phyloP scores from a whole-genome alignment of 164 flowering plant species.

The Chloranthus sessilifolius region DNA sequence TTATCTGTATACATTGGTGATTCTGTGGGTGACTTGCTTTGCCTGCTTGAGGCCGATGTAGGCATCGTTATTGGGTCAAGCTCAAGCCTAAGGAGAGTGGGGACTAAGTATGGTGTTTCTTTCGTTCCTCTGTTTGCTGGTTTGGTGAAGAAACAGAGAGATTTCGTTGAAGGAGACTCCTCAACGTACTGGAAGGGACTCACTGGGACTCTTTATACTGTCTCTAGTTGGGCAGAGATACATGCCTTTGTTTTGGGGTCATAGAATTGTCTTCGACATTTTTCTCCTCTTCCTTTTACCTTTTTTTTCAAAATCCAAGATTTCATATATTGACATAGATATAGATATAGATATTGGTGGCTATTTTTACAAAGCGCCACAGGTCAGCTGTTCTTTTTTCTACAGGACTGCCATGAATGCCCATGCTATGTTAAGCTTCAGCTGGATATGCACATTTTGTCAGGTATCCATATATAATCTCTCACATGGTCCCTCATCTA shows the following conservation, averaged over 20 bases:
- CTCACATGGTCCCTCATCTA: background rate
- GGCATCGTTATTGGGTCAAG: constrained; percentile 36
- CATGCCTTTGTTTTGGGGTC: constrained; percentile 31
- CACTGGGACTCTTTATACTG: constrained; percentile 30
- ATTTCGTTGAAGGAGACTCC: constrained; percentile 12
- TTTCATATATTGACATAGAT: no score
- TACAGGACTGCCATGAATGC: constrained; percentile 5
- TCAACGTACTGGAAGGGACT: constrained; percentile 24
- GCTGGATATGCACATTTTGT: background rate
- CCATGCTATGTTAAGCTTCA: background rate
- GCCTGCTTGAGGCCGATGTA: constrained; percentile 32
- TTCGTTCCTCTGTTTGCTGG: constrained; percentile 31
- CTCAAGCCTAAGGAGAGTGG: constrained; percentile 24
- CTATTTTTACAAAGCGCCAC: constrained; percentile 9
- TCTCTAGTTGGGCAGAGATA: constrained; percentile 33
- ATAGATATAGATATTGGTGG: constrained; percentile 4
- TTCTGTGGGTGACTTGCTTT: constrained; percentile 33
- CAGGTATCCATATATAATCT: background rate
- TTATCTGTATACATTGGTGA: constrained; percentile 31
- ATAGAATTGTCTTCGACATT: background rate
- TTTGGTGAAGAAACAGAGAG: constrained; percentile 29
- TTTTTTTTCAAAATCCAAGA: background rate
- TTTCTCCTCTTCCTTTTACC: background rate
- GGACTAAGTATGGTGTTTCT: constrained; percentile 26
- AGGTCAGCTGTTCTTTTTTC: background rate